Evolutionary conservation across 805 yeast genomes (phyloP).

Genomic region (Yarrowia sp.): DNA sequence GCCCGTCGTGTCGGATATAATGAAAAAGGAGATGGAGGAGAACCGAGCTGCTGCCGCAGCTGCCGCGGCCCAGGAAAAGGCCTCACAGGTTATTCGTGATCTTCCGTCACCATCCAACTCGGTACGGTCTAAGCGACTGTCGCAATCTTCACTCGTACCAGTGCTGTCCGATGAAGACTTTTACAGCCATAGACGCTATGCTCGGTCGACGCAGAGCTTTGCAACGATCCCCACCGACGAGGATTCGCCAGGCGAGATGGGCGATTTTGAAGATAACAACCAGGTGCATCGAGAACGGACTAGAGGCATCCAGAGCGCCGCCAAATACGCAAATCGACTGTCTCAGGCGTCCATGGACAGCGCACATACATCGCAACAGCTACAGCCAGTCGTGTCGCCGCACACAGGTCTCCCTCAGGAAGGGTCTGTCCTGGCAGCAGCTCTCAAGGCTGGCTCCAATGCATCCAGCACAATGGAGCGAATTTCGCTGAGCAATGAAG

Average conservation of each 20-base stretch:
- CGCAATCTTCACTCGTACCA: slow-evolving; percentile 2
- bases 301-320: slow-evolving; percentile 17
- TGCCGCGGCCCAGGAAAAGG: neutral
- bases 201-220: slow-evolving; percentile 9
- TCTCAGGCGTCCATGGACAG: slow-evolving; percentile 18
- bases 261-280: slow-evolving; percentile 9
- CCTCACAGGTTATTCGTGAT: neutral
- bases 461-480: slow-evolving; percentile 22
- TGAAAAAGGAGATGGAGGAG: slow-evolving; percentile 12
- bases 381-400: slow-evolving; percentile 14
- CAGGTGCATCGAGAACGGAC: neutral
- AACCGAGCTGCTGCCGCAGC: neutral
- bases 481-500: slow-evolving; percentile 5
- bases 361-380: neutral
- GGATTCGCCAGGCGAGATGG: slow-evolving; percentile 18
- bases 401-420: slow-evolving; percentile 20
- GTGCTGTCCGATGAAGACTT: slow-evolving; percentile 22
- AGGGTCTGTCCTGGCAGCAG: slow-evolving; percentile 20
- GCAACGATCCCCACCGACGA: slow-evolving; percentile 21
- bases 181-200: neutral
- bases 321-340: slow-evolving; percentile 19
- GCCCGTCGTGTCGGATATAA: slow-evolving; percentile 11
- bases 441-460: slow-evolving; percentile 21
- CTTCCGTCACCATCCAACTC: slow-evolving; percentile 15
- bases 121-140: slow-evolving; percentile 8